Base-by-base conservation (phyloP, 768 basidiomycete genomes). In the Tubosaeta sp. region DNA sequence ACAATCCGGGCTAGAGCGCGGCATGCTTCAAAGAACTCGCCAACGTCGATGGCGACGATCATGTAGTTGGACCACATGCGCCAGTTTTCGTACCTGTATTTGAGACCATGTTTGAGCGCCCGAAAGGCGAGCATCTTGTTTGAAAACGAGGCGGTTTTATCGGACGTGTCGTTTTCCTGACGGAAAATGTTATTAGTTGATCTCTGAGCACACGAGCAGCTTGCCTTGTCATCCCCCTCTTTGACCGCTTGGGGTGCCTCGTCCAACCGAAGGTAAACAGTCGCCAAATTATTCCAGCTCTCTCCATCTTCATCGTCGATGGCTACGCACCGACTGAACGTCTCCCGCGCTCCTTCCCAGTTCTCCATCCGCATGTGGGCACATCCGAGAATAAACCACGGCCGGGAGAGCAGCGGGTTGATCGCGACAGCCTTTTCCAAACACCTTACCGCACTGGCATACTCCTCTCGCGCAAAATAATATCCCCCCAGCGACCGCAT, bases 11-110 rank as follows among this genome's bases (percentile, higher is more conserved):
- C 77, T 19, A 92, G 75, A 0, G 94, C 95, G 34, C 90, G 84
- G 52, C 83, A 85, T 1, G 92, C 86, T 64, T 99, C 95, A 1
- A 82, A 76, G 44, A 97, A 77, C 64, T 98, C 94, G 7, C 94
- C 95, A 18, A 97, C 88, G 58, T 97, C 93, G 69, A 96, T 76
- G 4, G 90, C 79, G 24, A 98, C 86, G 62, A 96, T 75, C 86
- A 91, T 94, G 74, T 94, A 98, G 74, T 99, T 99, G 54, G 79
- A 78, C 96, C 96, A 99, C 89, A 99, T 94, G 18, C 92, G 81
- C 94, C 95, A 98, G 63, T 93, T 94, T 24, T 90, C 85, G 66
- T 92, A 89, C 44, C 81, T 80, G 67, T 79, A 82, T 59, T 84
- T 85, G 53, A 98, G 78, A 2, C 96, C 94, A 53, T 91, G 89